Evolutionary conservation across 345 rosid genomes (phyloP), one percentile per base, ranked within the genome.

Genomic region (Garcia nutans): DNA sequence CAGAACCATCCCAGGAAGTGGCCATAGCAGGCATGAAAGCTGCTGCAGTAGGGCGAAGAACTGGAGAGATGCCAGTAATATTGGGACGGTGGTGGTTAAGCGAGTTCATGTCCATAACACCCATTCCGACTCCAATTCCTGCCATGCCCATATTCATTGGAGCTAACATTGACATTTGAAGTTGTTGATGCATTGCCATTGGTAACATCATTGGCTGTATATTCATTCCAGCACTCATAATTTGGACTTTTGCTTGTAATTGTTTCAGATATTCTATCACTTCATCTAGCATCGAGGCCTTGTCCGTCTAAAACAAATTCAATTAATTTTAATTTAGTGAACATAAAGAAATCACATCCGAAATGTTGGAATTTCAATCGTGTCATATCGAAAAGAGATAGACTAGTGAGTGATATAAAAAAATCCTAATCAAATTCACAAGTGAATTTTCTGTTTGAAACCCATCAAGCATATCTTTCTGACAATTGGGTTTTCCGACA

Each of bases 281-380:
- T 83, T 96, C 99, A 76, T 93, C 99, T 26, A 96, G 87, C 91
- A 96, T 94, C 1, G 99, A 96, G 19, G 99, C 99, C 73, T 96
- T 96, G 77, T 96, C 99, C 47, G 98, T 92, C 99, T 96, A 65
- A 23, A 44, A 64, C 45, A 65, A 50, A 56, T 3, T 11, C 12
- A 62, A 16, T 11, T 8, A 47, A 13, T 37, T 37, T 37, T 37
- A 37, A 37, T 37, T 37, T 37, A 37, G 7, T 37, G 41, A 37
- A 37, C 41, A 37, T 37, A 37, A 3, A 37, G 41, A 6, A 37
- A 37, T 37, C 41, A 37, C 0, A 37, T 37, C 41, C 41, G 41
- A 37, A 37, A 28, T 28, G 31, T 28, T 28, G 2, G 31, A 28
- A 28, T 28, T 28, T 28, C 31, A 28, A 28, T 28, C 2, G 31